phyloP scores from a whole-genome alignment of 2,329 filamentous ascomycete genomes.

The Diaporthe sp. region DNA sequence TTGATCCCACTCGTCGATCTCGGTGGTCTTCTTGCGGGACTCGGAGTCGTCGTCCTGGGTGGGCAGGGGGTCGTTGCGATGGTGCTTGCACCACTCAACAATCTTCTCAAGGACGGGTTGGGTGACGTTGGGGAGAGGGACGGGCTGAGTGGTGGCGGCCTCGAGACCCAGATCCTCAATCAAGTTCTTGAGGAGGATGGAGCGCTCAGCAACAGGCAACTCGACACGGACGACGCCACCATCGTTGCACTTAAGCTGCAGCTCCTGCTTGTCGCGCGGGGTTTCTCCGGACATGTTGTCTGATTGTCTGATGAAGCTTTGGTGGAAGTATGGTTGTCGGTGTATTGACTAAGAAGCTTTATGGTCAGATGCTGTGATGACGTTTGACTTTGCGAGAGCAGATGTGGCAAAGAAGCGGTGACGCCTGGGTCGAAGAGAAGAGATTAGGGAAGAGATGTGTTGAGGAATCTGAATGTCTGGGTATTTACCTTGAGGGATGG shows the following conservation, averaged over 20 bases:
- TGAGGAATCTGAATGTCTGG: background rate
- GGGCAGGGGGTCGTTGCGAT: conserved; percentile 88
- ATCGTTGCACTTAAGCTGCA: conserved; percentile 68
- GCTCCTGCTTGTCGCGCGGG: conserved; percentile 46
- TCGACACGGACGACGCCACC: conserved; percentile 68
- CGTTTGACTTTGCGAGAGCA: background rate
- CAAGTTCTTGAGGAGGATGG: conserved; percentile 98
- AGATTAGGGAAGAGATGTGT: background rate
- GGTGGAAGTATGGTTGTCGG: conserved; percentile 40
- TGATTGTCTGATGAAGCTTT: conserved; percentile 10
- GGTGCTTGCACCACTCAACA: conserved; percentile 97
- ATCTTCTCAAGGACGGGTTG: conserved; percentile 96
- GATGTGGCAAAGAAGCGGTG: background rate
- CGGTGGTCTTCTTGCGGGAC: conserved; percentile 96
- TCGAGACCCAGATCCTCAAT: conserved; percentile 89
- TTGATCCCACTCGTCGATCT: conserved; percentile 99
- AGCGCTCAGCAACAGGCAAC: conserved; percentile 88
- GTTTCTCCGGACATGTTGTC: conserved; percentile 48
- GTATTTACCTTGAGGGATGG: conserved; percentile 4
- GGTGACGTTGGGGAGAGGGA: conserved; percentile 93
- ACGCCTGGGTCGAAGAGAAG: background rate
- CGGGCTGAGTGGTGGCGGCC: conserved; percentile 71
- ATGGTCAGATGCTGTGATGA: conserved; percentile 31
- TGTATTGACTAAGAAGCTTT: background rate
- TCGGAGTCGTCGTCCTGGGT: conserved; percentile 91